Base-by-base conservation (phyloP, 495 filamentous ascomycete genomes). In the Xylaria sp. region DNA sequence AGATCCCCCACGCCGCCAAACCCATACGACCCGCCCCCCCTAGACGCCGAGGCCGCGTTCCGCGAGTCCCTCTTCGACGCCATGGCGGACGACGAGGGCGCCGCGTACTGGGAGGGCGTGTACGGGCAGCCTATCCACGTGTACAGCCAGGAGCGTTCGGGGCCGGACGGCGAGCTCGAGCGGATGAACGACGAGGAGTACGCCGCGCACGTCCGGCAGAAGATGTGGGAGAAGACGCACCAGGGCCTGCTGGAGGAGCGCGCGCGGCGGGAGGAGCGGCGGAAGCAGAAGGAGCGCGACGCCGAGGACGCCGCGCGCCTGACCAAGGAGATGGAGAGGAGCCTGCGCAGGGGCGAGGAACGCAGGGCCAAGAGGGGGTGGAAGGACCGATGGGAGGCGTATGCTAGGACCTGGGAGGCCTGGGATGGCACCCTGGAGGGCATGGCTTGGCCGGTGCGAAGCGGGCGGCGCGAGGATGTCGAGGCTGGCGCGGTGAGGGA, bases 31-130 rank as follows among this genome's bases (percentile, higher is more conserved):
- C 81, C 85, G 58, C 86, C 85, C 3, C 84, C 86, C 43, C 79
- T 89, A 19, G 86, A 90, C 72, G 85, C 92, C 6, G 87, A 90
- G 24, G 81, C 85, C 12, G 94, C 95, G 19, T 99, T 99, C 81
- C 91, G 93, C 33, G 93, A 97, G 82, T 96, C 93, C n/a, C 90
- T 98, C 59, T 97, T 98, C 84, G 96, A 99, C 80, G 96, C 96
- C n/a, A 90, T 99, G 79, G 97, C 94, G 48, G 96, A 99, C 81
- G 96, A 99, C 81, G 96, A 99, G 82, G 96, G 96, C 46, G 96
- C 96, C 52, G 88, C 88, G 43, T 98, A 93, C 83, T 99, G 96
- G 96, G 91, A 97, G 78, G 87, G 89, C 43, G 93, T 98, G 61
- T 99, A 97, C 80, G 94, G 95, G 17, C 94, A 98, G 76, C 95